Conservation (phyloP, 2,329 filamentous ascomycete genomes). For the Phaeophleospora eucalypticola region DNA sequence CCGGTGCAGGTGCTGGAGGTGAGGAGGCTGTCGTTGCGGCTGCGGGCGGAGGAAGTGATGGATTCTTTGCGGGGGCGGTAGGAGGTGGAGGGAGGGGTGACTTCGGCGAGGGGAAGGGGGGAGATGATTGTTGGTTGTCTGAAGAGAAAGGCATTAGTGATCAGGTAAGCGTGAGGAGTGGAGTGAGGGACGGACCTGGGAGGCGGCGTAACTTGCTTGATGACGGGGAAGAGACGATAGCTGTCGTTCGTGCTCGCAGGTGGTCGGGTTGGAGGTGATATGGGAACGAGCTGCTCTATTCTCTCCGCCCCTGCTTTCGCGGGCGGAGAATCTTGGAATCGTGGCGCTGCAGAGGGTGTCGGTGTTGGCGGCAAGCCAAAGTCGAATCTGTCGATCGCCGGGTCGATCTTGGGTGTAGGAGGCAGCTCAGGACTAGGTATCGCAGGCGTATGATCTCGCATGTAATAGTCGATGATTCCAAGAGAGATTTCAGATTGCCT, state of each 20-base stretch:
- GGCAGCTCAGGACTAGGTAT: slow-evolving; percentile 20
- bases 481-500: slow-evolving; percentile 29
- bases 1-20: too few species aligned
- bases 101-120: slow-evolving; percentile 1
- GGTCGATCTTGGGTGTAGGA: slow-evolving; percentile 20
- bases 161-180: not conserved
- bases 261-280: slow-evolving; percentile 15
- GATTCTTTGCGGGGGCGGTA: slow-evolving; percentile 28
- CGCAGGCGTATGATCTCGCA: slow-evolving; percentile 20
- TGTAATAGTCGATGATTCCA: slow-evolving; percentile 32
- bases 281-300: slow-evolving; percentile 8
- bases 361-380: slow-evolving; percentile 24
- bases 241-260: slow-evolving; percentile 10
- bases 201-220: slow-evolving; percentile 22
- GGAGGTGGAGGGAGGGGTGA: slow-evolving; percentile 15
- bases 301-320: slow-evolving; percentile 12
- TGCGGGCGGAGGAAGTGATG: slow-evolving; percentile 23
- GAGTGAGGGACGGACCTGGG: slow-evolving; percentile 3
- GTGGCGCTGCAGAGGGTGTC: slow-evolving; percentile 4
- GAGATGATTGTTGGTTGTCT: slow-evolving; percentile 3
- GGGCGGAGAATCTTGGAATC: not conserved
- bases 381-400: slow-evolving; percentile 29
- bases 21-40: slow-evolving; percentile 26
- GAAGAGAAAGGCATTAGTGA: not conserved
- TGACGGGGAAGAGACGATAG: slow-evolving; percentile 28